phyloP scores from a whole-genome alignment of 768 basidiomycete genomes.

The Chlorophyllum brunneum region DNA sequence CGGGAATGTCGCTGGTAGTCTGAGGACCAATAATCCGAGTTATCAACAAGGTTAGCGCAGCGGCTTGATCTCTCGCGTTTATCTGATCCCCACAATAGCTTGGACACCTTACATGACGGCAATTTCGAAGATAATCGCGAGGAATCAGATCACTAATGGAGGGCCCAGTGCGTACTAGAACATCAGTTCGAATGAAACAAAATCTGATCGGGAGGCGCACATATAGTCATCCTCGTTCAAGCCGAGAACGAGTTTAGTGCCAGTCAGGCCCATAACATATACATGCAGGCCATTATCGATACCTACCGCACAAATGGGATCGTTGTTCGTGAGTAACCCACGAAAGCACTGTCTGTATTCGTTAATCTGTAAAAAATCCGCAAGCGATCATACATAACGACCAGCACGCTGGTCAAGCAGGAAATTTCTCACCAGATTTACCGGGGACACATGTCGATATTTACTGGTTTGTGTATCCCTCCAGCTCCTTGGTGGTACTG shows the following conservation, averaged over 20 bases:
- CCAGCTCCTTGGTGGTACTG: not conserved
- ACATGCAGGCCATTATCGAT: slow-evolving; percentile 49
- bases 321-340: slow-evolving; percentile 36
- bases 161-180: slow-evolving; percentile 47
- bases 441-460: slow-evolving; percentile 44
- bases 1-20: slow-evolving; percentile 45
- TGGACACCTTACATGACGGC: slow-evolving; percentile 55
- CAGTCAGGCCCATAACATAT: slow-evolving; percentile 36
- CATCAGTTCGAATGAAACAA: too few relatives aligned
- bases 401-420: slow-evolving; percentile 42
- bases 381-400: slow-evolving; percentile 47
- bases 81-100: slow-evolving; percentile 23
- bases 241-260: slow-evolving; percentile 55
- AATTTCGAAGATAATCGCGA: slow-evolving; percentile 45
- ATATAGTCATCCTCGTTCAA: slow-evolving; percentile 43
- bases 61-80: not conserved
- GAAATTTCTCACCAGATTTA: slow-evolving; percentile 47
- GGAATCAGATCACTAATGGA: slow-evolving; percentile 55
- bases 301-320: slow-evolving; percentile 42
- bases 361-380: not conserved
- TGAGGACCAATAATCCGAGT: slow-evolving; percentile 46
- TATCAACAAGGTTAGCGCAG: slow-evolving; percentile 37
- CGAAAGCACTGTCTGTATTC: not conserved
- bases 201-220: too few relatives aligned
- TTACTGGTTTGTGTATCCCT: slow-evolving; percentile 40